Conservation (phyloP, 129 eudicot species). For the Logfia minima region DNA sequence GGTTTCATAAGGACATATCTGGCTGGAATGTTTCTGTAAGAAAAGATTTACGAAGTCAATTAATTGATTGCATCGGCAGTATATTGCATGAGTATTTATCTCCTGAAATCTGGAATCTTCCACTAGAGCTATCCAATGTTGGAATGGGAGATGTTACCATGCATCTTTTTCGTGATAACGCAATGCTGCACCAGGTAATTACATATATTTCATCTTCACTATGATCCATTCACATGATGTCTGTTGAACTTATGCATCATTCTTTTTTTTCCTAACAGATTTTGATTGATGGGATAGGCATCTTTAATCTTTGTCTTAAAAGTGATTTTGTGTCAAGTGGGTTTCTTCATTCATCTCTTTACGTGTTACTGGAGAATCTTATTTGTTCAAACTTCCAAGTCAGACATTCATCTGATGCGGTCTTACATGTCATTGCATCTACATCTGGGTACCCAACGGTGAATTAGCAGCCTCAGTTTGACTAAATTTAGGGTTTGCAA, state of each 20-base stretch:
- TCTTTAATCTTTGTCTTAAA: slow-evolving; percentile 67
- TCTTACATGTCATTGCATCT: slow-evolving; percentile 72
- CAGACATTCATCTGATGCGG: slow-evolving; percentile 74
- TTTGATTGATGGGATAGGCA: slow-evolving; percentile 82
- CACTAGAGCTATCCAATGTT: slow-evolving; percentile 48
- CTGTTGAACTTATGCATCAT: not conserved
- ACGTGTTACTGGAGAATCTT: slow-evolving; percentile 80
- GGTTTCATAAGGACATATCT: slow-evolving; percentile 41
- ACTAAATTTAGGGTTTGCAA: not conserved
- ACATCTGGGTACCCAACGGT: slow-evolving; percentile 77
- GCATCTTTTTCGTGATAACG: slow-evolving; percentile 76
- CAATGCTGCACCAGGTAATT: slow-evolving; percentile 85
- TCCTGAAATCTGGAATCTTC: slow-evolving; percentile 91
- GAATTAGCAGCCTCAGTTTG: slow-evolving; percentile 25
- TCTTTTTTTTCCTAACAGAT: slow-evolving; percentile 52
- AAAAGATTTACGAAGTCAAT: slow-evolving; percentile 40
- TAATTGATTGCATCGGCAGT: slow-evolving; percentile 75
- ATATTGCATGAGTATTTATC: slow-evolving; percentile 85
- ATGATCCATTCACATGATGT: slow-evolving; percentile 18
- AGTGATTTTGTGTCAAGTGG: slow-evolving; percentile 72
- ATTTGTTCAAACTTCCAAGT: slow-evolving; percentile 79
- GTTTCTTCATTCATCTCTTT: slow-evolving; percentile 86
- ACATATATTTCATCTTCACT: slow-evolving; percentile 10
- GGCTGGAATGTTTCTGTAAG: slow-evolving; percentile 43
- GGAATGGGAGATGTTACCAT: slow-evolving; percentile 48